Conservation (phyloP, 2,329 filamentous ascomycete species). For the Cladosporium cucumerinum region DNA sequence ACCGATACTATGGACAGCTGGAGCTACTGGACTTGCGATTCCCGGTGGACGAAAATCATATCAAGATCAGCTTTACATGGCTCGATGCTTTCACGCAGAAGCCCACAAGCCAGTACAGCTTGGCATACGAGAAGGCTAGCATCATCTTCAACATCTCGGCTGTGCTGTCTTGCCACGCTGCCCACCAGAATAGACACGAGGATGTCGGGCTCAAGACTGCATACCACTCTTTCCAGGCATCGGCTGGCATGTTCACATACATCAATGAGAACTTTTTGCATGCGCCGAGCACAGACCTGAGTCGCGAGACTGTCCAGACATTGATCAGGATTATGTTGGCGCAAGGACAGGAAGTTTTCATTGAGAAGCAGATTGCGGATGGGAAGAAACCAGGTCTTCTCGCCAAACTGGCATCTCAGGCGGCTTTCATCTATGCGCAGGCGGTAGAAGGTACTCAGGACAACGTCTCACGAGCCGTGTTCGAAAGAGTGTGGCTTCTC, state of each 20-base stretch:
- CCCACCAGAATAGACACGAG: constrained; percentile 85
- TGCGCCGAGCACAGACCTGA: constrained; percentile 92
- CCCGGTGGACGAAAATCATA: constrained; percentile 96
- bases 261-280: constrained; percentile 99
- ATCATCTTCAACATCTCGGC: constrained; percentile 99
- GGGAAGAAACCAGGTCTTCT: constrained; percentile 88
- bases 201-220: constrained; percentile 92
- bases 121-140: constrained; percentile 97
- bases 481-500: constrained; percentile 89
- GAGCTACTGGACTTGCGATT: constrained; percentile 92
- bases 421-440: constrained; percentile 81
- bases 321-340: constrained; percentile 90
- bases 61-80: constrained; percentile 99
- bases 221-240: constrained; percentile 97
- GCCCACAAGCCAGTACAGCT: constrained; percentile 90
- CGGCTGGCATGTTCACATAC: constrained; percentile 99
- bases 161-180: constrained; percentile 92
- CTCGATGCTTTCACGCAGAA: constrained; percentile 99
- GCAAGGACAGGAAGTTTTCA: constrained; percentile 93
- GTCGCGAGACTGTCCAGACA: constrained; percentile 91
- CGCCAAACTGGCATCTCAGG: constrained; percentile 89
- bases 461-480: constrained; percentile 84
- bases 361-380: constrained; percentile 92
- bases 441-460: constrained; percentile 88
- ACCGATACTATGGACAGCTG: constrained; percentile 95